phyloP scores from a whole-genome alignment of 2,329 filamentous ascomycete genomes.

The Xylariaceae sp. region DNA sequence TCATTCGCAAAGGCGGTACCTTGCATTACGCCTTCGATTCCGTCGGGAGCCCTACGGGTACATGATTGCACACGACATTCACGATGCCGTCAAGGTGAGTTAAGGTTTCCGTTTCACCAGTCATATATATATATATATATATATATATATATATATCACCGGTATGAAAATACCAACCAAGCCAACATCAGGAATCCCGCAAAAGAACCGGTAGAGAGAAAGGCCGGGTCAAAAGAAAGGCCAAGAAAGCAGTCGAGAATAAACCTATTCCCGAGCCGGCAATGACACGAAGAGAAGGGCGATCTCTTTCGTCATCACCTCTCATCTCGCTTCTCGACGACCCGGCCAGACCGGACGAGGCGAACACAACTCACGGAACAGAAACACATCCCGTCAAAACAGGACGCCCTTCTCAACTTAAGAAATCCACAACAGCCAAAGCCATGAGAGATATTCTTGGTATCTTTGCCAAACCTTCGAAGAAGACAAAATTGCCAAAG shows the following conservation, averaged over 20 bases:
- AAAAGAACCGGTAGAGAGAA: slow-evolving; percentile 1
- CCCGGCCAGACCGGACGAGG: background rate
- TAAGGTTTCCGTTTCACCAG: background rate
- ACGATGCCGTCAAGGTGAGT: slow-evolving; percentile 21
- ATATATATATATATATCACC: background rate
- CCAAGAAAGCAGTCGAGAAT: background rate
- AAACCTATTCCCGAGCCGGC: background rate
- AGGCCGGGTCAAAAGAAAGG: slow-evolving; percentile 2
- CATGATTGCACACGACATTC: slow-evolving; percentile 24
- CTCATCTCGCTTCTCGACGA: background rate
- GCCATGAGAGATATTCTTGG: background rate
- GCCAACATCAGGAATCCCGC: slow-evolving; percentile 6
- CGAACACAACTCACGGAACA: background rate
- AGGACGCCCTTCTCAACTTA: background rate
- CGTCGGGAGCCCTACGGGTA: slow-evolving; percentile 21
- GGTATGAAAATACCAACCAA: background rate
- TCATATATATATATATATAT: background rate
- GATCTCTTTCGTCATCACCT: background rate
- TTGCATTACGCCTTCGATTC: slow-evolving; percentile 21
- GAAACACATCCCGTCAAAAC: background rate
- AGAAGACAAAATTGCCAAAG: background rate
- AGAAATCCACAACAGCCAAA: background rate
- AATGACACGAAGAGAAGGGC: background rate
- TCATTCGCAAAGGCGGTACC: slow-evolving; percentile 20
- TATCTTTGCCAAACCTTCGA: background rate